Evolutionary conservation across 2,329 filamentous ascomycete genomes (phyloP).

Genomic region (Botrytis medusae): DNA sequence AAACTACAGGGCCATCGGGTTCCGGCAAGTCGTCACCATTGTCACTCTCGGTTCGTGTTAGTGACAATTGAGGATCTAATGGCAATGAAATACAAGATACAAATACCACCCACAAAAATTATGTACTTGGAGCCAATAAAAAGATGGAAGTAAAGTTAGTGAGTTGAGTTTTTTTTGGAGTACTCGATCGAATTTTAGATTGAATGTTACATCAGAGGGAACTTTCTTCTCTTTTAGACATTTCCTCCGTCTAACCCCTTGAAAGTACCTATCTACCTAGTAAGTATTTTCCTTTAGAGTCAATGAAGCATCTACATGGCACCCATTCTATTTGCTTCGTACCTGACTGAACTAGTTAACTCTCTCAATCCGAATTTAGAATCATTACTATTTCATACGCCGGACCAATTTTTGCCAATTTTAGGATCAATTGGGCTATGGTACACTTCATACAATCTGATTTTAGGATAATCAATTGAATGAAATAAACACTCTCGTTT

Average conservation of each 20-base stretch:
- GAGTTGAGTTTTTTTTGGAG: neutral
- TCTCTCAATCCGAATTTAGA: neutral
- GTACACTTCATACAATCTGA: neutral
- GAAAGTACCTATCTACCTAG: neutral
- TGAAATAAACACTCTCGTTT: neutral
- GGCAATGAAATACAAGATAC: neutral
- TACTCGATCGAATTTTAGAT: neutral
- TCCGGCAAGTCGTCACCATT: slow-evolving; percentile 12
- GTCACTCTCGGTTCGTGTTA: slow-evolving; percentile 11
- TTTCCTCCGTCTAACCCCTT: neutral
- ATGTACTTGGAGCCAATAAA: neutral
- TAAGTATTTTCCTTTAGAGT: neutral
- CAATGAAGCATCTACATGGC: neutral
- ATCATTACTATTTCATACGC: neutral
- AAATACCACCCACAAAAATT: neutral
- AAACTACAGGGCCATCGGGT: slow-evolving; percentile 12
- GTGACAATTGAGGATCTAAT: neutral
- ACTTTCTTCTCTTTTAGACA: neutral
- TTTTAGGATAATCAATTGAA: slow-evolving; percentile 2
- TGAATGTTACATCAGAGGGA: neutral
- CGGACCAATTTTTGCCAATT: neutral
- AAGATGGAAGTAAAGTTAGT: neutral
- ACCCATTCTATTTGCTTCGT: neutral
- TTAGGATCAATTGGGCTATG: neutral
- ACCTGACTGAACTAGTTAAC: neutral